Percentiles rank a stretch among this genome's conserved stretches.
These are phyloP conservation scores for Cyphellophora attinorum DNA, from an alignment of 2,329 filamentous ascomycete genomes.

Conservation along the genomic window DNA sequence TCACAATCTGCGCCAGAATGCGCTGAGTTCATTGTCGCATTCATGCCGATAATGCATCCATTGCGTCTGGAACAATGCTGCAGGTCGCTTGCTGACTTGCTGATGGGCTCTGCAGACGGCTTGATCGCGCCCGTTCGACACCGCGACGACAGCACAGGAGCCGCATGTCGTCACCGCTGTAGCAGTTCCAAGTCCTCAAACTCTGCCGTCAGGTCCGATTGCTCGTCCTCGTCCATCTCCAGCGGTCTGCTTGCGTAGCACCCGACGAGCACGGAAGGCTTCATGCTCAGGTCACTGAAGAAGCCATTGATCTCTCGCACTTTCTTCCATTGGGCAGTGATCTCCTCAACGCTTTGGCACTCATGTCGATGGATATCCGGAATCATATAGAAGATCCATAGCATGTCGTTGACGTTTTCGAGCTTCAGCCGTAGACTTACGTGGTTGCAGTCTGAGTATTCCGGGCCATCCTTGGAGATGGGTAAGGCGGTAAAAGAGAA, in stretches of 20 bases:
- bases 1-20: no score
- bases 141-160: no score
- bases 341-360: conserved; percentile 26
- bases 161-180: no score
- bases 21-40: no score
- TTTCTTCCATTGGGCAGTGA: conserved; percentile 44
- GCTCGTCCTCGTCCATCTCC: conserved; percentile 21
- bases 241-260: conserved; percentile 49
- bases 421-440: conserved; percentile 46
- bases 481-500: conserved; percentile 44
- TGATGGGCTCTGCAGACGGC: no score
- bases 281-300: conserved; percentile 51
- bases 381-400: conserved; percentile 50
- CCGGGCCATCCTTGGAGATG: conserved; percentile 26
- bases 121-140: no score
- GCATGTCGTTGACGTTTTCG: conserved; percentile 45
- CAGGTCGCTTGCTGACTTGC: no score
- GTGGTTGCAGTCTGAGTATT: conserved; percentile 17
- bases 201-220: conserved; percentile 35
- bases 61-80: no score
- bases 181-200: conserved; percentile 44
- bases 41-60: no score
- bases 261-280: conserved; percentile 44
- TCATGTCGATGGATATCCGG: conserved; percentile 20
- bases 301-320: conserved; percentile 52